Percentiles rank a stretch among this genome's conserved stretches.
phyloP scores from a whole-genome alignment of 352 stramenopile species.

The Pythium folliculosum region DNA sequence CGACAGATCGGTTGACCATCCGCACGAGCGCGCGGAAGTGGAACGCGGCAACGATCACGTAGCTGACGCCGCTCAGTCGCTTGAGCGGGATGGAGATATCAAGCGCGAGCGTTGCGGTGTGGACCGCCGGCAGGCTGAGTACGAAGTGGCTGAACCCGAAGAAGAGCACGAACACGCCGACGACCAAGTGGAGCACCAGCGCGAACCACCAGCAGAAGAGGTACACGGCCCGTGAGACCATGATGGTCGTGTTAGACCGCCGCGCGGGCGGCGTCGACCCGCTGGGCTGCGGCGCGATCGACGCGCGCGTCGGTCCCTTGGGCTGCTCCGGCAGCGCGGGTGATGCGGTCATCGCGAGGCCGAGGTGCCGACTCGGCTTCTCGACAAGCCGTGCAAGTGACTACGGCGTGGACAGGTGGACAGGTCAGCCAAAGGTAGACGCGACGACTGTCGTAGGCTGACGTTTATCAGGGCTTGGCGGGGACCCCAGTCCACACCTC shows the following conservation, averaged over 20 bases:
- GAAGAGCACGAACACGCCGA: constrained; percentile 2
- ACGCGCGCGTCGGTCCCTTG: neutral
- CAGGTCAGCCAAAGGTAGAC: no score
- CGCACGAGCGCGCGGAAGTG: neutral
- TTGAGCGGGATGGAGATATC: constrained; percentile 7
- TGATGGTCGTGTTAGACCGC: neutral
- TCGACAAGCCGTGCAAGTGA: no score
- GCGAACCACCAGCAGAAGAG: constrained; percentile 8
- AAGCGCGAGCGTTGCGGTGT: neutral
- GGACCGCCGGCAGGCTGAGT: constrained; percentile 4
- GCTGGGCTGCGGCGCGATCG: neutral
- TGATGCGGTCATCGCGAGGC: no score
- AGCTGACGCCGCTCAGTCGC: neutral
- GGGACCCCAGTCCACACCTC: no score
- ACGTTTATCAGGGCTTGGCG: no score
- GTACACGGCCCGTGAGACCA: neutral
- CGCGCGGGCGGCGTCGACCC: neutral
- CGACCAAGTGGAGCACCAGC: constrained; percentile 2
- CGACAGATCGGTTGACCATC: neutral
- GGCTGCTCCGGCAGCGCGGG: neutral
- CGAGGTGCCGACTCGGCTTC: no score
- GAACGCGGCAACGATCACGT: neutral
- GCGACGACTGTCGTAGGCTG: no score
- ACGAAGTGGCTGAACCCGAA: constrained; percentile 4
- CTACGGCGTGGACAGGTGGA: no score